Percentiles rank a stretch among this genome's conserved stretches.
Evolutionary conservation across 2,329 filamentous ascomycete species (phyloP).

Genomic region (Lachnellula subtilissima): DNA sequence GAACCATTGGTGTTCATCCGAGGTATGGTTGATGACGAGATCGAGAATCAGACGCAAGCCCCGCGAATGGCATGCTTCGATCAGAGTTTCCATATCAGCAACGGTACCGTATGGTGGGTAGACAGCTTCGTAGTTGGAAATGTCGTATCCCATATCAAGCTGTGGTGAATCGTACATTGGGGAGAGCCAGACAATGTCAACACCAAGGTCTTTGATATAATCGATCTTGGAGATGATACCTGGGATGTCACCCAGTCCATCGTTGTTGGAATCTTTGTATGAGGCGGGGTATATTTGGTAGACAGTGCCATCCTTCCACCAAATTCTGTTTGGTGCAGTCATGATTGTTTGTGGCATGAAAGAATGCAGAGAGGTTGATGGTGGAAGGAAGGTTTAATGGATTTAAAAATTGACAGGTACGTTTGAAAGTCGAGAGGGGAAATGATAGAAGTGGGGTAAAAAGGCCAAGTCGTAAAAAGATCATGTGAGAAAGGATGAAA

Average conservation of each 20-base stretch:
- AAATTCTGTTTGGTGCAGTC: slow-evolving; percentile 25
- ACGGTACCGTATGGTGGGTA: slow-evolving; percentile 63
- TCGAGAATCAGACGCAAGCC: slow-evolving; percentile 70
- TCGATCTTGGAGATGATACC: slow-evolving; percentile 58
- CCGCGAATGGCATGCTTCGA: slow-evolving; percentile 53
- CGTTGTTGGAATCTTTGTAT: slow-evolving; percentile 52
- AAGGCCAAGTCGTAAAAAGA: too few species aligned
- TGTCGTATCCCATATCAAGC: slow-evolving; percentile 67
- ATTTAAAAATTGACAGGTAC: too few species aligned
- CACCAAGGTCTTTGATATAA: slow-evolving; percentile 55
- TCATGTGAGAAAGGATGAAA: too few species aligned
- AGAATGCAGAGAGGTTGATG: background rate
- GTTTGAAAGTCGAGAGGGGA: too few species aligned
- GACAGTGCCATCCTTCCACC: slow-evolving; percentile 55
- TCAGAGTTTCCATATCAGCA: slow-evolving; percentile 58
- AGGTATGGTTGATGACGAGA: slow-evolving; percentile 74
- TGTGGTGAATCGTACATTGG: slow-evolving; percentile 62
- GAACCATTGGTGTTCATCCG: slow-evolving; percentile 64
- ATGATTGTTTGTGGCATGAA: slow-evolving; percentile 1
- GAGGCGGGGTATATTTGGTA: slow-evolving; percentile 57
- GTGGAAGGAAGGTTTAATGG: too few species aligned
- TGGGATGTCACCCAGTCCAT: slow-evolving; percentile 56
- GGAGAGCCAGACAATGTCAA: slow-evolving; percentile 62
- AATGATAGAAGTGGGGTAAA: too few species aligned
- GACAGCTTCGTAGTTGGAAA: slow-evolving; percentile 62